Base-by-base conservation (phyloP, 176 grass and related monocot species). In the Aegilops tauschii region DNA sequence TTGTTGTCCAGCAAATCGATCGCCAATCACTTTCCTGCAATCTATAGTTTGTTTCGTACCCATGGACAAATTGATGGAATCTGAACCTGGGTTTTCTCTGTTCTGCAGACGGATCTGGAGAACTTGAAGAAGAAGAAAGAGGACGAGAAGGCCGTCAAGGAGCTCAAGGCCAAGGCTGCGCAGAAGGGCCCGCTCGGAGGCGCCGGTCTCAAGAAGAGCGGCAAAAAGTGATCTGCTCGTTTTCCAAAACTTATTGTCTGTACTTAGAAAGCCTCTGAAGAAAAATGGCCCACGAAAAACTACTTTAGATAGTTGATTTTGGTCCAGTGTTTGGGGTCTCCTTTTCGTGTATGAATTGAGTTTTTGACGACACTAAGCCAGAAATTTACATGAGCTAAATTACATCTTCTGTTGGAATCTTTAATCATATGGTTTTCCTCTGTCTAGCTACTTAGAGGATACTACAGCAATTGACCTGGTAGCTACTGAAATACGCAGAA, bases 101-200 rank as follows among this genome's bases (percentile, higher is more conserved):
- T 30, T 68, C 0, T 47, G 44, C 54, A 88, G 88, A 63, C 17
- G 13, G 88, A 93, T 79, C 64, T 69, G 21, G 82, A 62, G 62
- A 90, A 90, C 36, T 12, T 85, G 39, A 74, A 79, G 76, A 90
- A 88, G 82, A 88, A 93, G 45, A 90, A 75, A 78, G 91, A 87
- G 12, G 82, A 93, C 9, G 88, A 93, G 73, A 93, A 93, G 85
- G 91, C 88, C 5, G 35, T 93, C 39, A 90, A 90, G 82, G 85
- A 93, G 71, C 73, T 93, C 65, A 93, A 31, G 66, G 72, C 36
- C 5, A 93, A 93, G 72, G 88, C 85, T n/a, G 66, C 85, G 2
- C 88, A 86, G 58, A 88, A 52, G 49, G 49, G 85, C 28, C 5
- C 72, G 6, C 71, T 93, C 10, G 85, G 91, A 79, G 82, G 85